Conservation (phyloP, 495 filamentous ascomycete species). For the Neurospora pannonica region DNA sequence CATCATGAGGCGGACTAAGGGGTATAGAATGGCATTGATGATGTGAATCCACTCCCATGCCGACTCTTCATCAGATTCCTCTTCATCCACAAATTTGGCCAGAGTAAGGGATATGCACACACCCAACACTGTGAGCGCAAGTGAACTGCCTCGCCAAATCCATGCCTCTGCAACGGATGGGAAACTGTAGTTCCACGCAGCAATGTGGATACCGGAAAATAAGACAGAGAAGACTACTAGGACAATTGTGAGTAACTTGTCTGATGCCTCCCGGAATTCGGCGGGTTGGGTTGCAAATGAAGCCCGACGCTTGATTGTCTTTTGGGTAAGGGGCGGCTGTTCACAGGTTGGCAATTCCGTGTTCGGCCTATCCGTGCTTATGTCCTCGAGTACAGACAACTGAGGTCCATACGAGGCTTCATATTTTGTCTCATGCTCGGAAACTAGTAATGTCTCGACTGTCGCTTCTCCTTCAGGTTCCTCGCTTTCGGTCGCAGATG, state of each 20-base stretch:
- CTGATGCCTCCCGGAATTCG: accelerated
- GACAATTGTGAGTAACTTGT: accelerated
- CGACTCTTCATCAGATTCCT: no score
- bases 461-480: background rate
- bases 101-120: no score
- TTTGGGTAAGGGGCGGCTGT: accelerated
- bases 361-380: background rate
- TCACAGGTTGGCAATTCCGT: background rate
- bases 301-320: background rate
- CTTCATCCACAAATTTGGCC: no score
- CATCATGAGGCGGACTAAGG: background rate
- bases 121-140: background rate
- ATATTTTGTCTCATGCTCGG: background rate
- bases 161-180: background rate
- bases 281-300: background rate
- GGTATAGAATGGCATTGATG: background rate
- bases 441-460: background rate
- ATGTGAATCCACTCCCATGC: background rate
- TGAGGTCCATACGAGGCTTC: background rate
- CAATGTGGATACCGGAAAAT: background rate
- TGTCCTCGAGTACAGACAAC: background rate
- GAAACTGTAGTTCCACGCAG: background rate
- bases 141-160: background rate
- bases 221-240: background rate
- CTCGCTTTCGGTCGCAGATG: background rate